phyloP scores from a whole-genome alignment of 371 early-diverging fungal genomes.

The Rhizopus delemar region DNA sequence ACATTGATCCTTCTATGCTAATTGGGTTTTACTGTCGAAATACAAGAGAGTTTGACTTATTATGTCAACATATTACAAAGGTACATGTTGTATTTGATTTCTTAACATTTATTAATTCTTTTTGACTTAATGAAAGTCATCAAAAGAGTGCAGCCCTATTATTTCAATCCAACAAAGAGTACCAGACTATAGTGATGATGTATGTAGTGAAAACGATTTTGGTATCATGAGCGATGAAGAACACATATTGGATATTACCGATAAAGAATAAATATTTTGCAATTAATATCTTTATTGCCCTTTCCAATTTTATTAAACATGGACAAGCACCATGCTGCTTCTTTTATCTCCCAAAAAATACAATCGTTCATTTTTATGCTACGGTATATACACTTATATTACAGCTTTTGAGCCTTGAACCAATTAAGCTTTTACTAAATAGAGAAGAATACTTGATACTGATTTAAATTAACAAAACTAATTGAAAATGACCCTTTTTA shows the following conservation, averaged over 20 bases:
- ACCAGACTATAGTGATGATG: constrained; percentile 69
- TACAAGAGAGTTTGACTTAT: constrained; percentile 63
- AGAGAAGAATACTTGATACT: no score
- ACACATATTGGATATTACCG: background rate
- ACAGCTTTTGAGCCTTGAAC: no score
- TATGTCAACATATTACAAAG: constrained; percentile 55
- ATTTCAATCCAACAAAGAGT: constrained; percentile 66
- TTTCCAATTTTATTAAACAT: no score
- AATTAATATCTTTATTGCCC: no score
- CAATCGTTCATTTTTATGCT: no score
- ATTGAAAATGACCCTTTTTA: no score
- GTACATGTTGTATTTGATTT: constrained; percentile 26
- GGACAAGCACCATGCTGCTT: constrained; percentile 20
- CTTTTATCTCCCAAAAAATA: constrained; percentile 11
- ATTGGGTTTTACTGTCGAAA: constrained; percentile 85
- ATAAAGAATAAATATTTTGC: no score
- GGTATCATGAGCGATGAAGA: constrained; percentile 54
- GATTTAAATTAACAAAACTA: no score
- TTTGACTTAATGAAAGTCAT: constrained; percentile 31
- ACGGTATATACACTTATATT: no score
- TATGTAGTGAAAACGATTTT: constrained; percentile 55
- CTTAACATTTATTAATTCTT: background rate
- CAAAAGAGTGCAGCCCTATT: constrained; percentile 56
- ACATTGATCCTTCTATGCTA: constrained; percentile 92
- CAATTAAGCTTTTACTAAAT: no score